phyloP scores from a whole-genome alignment of 2,329 filamentous ascomycete genomes.

The Gaeumannomyces tritici region DNA sequence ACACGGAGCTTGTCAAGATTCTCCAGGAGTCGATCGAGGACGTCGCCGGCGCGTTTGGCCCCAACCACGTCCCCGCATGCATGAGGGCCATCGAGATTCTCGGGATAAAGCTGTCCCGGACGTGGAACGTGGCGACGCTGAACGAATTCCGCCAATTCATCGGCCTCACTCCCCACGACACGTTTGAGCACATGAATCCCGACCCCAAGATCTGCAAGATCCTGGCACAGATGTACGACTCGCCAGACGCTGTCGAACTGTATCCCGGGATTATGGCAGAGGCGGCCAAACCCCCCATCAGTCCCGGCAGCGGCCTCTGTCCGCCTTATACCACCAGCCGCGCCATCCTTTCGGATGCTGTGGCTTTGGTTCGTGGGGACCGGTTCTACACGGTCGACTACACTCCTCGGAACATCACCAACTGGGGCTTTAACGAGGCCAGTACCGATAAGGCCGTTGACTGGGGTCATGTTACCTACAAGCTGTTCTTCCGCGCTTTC shows the following conservation, averaged over 20 bases:
- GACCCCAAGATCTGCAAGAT: slow-evolving; percentile 34
- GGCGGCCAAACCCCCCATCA: slow-evolving; percentile 40
- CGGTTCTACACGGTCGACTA: slow-evolving; percentile 56
- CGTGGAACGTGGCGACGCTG: slow-evolving; percentile 40
- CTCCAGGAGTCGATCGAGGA: slow-evolving; percentile 39
- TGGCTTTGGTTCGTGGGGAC: slow-evolving; percentile 53
- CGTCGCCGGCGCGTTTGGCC: slow-evolving; percentile 39
- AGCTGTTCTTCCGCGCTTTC: slow-evolving; percentile 40
- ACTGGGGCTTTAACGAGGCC: slow-evolving; percentile 48
- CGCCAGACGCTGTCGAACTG: slow-evolving; percentile 43
- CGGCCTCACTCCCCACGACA: slow-evolving; percentile 36
- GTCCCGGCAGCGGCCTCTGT: slow-evolving; percentile 35
- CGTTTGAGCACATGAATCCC: slow-evolving; percentile 41
- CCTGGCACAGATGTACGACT: slow-evolving; percentile 35
- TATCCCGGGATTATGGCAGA: slow-evolving; percentile 49
- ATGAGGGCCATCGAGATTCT: slow-evolving; percentile 37
- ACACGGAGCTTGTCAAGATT: slow-evolving; percentile 47
- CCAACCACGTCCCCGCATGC: slow-evolving; percentile 34
- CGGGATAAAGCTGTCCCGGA: slow-evolving; percentile 33
- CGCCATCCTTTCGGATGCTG: slow-evolving; percentile 52
- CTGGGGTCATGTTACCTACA: slow-evolving; percentile 33
- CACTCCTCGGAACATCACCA: slow-evolving; percentile 51
- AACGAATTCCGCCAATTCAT: slow-evolving; percentile 43
- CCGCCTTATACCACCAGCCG: slow-evolving; percentile 35
- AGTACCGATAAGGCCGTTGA: slow-evolving; percentile 24